Conservation (phyloP, 2,329 filamentous ascomycete genomes). For the Reticulascus tulasneorum region DNA sequence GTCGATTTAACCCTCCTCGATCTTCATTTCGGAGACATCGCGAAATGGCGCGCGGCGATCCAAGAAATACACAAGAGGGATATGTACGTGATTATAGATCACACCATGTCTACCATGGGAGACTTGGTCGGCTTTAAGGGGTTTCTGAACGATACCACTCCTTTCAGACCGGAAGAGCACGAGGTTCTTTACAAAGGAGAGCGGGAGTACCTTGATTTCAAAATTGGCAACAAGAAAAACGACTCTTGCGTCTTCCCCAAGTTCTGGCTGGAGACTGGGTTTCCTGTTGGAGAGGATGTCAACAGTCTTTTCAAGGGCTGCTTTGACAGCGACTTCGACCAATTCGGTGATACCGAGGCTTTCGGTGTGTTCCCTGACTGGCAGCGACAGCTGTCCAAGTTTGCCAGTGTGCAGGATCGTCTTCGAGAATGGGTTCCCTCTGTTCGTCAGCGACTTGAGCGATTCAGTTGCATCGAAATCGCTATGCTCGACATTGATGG, state of each 20-base stretch:
- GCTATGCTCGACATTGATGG: constrained; percentile 62
- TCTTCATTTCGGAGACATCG: constrained; percentile 56
- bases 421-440: constrained; percentile 59
- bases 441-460: constrained; percentile 53
- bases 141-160: constrained; percentile 54
- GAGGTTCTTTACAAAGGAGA: constrained; percentile 52
- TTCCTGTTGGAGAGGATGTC: constrained; percentile 41
- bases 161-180: constrained; percentile 53
- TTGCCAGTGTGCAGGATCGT: constrained; percentile 64
- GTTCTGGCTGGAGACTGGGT: constrained; percentile 58
- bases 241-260: constrained; percentile 53
- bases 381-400: constrained; percentile 61
- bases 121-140: constrained; percentile 61
- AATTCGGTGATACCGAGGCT: constrained; percentile 59
- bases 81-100: constrained; percentile 65
- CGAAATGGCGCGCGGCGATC: constrained; percentile 53
- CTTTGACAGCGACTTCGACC: constrained; percentile 61
- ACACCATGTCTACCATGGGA: constrained; percentile 62
- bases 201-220: constrained; percentile 56
- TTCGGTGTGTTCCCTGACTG: constrained; percentile 62
- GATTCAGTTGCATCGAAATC: constrained; percentile 61
- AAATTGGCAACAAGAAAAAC: constrained; percentile 49
- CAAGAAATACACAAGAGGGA: constrained; percentile 56
- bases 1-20: constrained; percentile 61
- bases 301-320: constrained; percentile 47